Base-by-base conservation (phyloP, 345 rosid species). In the Acer negundo region DNA sequence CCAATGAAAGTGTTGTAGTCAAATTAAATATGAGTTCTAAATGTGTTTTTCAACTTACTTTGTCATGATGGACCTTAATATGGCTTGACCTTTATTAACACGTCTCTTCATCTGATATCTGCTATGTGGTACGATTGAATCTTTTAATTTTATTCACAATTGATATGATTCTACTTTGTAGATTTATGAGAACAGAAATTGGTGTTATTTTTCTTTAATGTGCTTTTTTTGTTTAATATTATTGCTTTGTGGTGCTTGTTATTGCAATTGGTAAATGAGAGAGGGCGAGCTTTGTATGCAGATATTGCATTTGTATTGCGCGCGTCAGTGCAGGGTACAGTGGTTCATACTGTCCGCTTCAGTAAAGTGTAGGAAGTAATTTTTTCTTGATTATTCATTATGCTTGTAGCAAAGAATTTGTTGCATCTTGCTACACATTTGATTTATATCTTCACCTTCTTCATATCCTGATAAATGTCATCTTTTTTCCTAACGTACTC, bases 281-380 rank as follows among this genome's bases (percentile, higher is more conserved):
- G 49, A 11, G 26, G 53, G 28, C 16, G 26, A 42, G 28, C 20
- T 44, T n/a, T 7, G 24, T 62, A 19, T 81, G 66, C 75, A 38
- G 62, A 77, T 51, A 19, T 22, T 38, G 53, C 44, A 28, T 12
- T 67, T 44, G 63, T 73, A 24, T 53, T 44, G n/a, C 7, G 42
- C 62, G 55, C 12, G 58, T 15, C 31, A 15, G 23, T 68, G 81
- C 84, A 68, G 80, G 78, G 26, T 23, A 51, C 24, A 51, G 20
- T 47, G 70, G n/a, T 49, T 47, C 35, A 22, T 31, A 15, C 26
- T 53, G 42, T 62, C 38, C 2, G 28, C 10, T 47, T 66, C 42
- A 58, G 58, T 76, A 64, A 35, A 56, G 59, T 58, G 62, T 71
- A 55, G 35, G 26, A 19, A 10, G 2, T 51, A 17, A 42, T 53